phyloP scores from a whole-genome alignment of 352 stramenopile species.

The Pythium phragmiticola region DNA sequence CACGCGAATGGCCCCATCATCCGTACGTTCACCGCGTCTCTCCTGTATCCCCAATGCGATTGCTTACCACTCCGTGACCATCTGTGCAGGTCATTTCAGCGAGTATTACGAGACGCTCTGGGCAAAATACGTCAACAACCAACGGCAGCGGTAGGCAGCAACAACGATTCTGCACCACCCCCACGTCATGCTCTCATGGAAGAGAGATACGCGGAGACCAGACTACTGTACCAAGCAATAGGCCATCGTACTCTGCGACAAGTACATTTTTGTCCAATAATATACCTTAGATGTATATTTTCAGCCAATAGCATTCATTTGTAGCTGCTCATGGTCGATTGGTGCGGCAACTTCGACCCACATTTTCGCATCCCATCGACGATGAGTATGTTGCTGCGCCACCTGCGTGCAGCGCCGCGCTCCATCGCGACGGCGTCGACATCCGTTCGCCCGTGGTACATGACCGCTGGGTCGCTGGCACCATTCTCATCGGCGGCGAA shows the following conservation, averaged over 20 bases:
- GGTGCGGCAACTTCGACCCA: constrained; percentile 26
- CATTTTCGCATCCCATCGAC: not conserved
- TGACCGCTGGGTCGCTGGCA: not conserved
- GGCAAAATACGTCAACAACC: constrained; percentile 41
- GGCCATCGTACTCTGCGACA: not conserved
- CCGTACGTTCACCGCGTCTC: constrained; percentile 25
- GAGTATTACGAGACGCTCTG: constrained; percentile 67
- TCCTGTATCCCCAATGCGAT: not conserved
- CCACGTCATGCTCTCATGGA: no score
- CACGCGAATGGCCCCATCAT: constrained; percentile 51
- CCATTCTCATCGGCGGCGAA: constrained; percentile 8
- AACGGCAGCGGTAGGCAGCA: constrained; percentile 16
- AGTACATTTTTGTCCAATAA: constrained; percentile 6
- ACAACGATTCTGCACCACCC: not conserved
- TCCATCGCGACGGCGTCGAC: constrained; percentile 7
- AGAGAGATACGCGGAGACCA: not conserved
- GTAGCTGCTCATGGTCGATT: constrained; percentile 20
- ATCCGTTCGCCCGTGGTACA: constrained; percentile 15
- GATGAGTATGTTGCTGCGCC: constrained; percentile 39
- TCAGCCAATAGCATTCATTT: constrained; percentile 22
- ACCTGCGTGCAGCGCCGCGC: constrained; percentile 32
- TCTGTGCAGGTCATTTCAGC: constrained; percentile 42
- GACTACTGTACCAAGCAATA: not conserved
- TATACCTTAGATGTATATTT: constrained; percentile 12
- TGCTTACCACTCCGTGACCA: not conserved